Base-by-base conservation (phyloP, 2,329 filamentous ascomycete genomes). In the Xylariales sp. region DNA sequence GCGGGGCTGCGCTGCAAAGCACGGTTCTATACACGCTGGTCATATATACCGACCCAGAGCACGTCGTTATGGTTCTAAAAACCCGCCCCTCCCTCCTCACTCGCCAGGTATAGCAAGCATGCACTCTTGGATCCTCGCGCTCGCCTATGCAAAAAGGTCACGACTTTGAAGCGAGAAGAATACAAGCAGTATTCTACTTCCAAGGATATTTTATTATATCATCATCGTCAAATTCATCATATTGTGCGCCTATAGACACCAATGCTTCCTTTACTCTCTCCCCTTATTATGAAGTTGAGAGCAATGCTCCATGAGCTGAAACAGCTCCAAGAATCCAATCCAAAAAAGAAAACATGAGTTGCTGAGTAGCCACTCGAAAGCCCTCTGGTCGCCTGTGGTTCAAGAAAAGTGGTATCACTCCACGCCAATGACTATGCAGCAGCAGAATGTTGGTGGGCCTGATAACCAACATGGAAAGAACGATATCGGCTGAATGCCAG, bases 171-270 rank as follows among this genome's bases (percentile, higher is more conserved):
- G n/a, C n/a, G n/a, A n/a, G n/a, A n/a, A n/a, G n/a, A n/a, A n/a
- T n/a, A n/a, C n/a, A n/a, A 25, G 23, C 23, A 25, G n/a, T 8
- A 25, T 7, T 11, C 28, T 7, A 12, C 21, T 30, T 40, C n/a
- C 24, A 19, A 38, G 18, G n/a, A n/a, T n/a, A n/a, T n/a, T 47
- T 55, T 54, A 49, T 56, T 41, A 52, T 53, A 48, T 56, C 52
- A 49, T 57, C 37, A 55, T 56, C 50, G 46, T 29, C 18, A 33
- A 49, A 55, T 47, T 53, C 44, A 40, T 54, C 48, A 54, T 43
- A 41, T 52, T 50, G 50, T 53, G 50, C 55, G 53, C 55, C 54
- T 55, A 56, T 47, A 50, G 56, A 57, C 54, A 53, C 41, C 43
- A 32, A 56, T 50, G 45, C 46, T 52, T 44, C 44, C 52, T 50